phyloP scores from a whole-genome alignment of 768 basidiomycete species.

The Mycena galopus region DNA sequence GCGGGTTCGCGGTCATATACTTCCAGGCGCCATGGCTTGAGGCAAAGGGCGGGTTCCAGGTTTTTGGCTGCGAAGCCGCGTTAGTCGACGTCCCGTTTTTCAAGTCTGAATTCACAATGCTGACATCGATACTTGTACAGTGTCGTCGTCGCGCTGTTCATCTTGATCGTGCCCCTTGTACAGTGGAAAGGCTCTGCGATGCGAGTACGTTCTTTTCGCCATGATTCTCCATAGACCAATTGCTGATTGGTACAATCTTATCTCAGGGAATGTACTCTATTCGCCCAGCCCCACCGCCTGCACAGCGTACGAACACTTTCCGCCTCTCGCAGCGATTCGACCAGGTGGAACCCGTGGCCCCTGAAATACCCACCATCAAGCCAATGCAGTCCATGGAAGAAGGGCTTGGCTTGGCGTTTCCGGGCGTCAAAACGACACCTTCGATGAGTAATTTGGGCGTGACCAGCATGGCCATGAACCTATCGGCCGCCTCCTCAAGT shows the following conservation, averaged over 20 bases:
- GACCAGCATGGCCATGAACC: neutral
- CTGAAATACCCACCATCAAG: conserved; percentile 10
- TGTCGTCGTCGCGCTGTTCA: conserved; percentile 49
- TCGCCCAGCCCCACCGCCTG: neutral
- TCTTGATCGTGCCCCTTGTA: conserved; percentile 51
- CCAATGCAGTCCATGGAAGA: conserved; percentile 21
- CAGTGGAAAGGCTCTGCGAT: conserved; percentile 50
- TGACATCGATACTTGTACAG: conserved; percentile 37
- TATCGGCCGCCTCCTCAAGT: neutral
- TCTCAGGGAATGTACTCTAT: conserved; percentile 18
- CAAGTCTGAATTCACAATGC: neutral
- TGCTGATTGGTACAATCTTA: neutral
- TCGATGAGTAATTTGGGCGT: conserved; percentile 15
- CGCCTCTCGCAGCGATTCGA: conserved; percentile 29
- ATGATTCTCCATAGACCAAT: too few species aligned
- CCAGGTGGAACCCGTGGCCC: neutral
- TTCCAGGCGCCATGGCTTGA: conserved; percentile 61
- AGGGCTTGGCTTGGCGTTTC: neutral
- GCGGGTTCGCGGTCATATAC: conserved; percentile 60
- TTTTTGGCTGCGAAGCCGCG: conserved; percentile 61
- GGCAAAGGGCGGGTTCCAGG: conserved; percentile 55
- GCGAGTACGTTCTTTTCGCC: conserved; percentile 42
- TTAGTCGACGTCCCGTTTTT: conserved; percentile 33
- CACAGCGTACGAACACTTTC: conserved; percentile 17
- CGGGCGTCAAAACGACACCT: conserved; percentile 4